A percentile compares a stretch with the other conserved stretches of the same genome.
Evolutionary conservation across 2,329 filamentous ascomycete species (phyloP).

Genomic region (Sporothrix protearum): DNA sequence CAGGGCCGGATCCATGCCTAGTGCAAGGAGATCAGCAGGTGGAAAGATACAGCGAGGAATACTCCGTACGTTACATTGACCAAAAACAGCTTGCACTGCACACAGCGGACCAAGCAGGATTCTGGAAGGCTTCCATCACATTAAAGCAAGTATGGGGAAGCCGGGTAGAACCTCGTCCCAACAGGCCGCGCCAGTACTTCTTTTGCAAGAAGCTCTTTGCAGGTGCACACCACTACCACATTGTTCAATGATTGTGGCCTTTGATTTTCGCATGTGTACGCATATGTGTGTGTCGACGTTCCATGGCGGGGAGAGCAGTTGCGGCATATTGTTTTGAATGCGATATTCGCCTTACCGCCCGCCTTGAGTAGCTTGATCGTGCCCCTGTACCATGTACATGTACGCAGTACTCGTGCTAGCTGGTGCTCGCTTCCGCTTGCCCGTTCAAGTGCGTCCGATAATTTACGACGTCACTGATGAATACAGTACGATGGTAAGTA

Average conservation of each 20-base stretch:
- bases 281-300: background rate
- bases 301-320: too few relatives aligned
- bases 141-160: background rate
- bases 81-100: background rate
- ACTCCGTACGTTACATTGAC: background rate
- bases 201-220: background rate
- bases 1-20: background rate
- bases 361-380: too few relatives aligned
- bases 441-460: background rate
- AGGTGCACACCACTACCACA: background rate
- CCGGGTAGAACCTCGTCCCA: background rate
- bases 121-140: background rate
- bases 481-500: too few relatives aligned
- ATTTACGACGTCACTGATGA: background rate
- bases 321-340: too few relatives aligned
- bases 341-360: too few relatives aligned
- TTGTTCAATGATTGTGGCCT: too few relatives aligned
- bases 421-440: background rate
- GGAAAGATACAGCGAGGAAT: background rate
- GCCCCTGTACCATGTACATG: too few relatives aligned
- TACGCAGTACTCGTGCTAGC: background rate
- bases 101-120: background rate
- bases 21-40: background rate
- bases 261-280: too few relatives aligned
- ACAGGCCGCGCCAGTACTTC: background rate